Evolutionary conservation across 2,329 filamentous ascomycete species (phyloP).

Genomic region (Rutstroemia sp.): DNA sequence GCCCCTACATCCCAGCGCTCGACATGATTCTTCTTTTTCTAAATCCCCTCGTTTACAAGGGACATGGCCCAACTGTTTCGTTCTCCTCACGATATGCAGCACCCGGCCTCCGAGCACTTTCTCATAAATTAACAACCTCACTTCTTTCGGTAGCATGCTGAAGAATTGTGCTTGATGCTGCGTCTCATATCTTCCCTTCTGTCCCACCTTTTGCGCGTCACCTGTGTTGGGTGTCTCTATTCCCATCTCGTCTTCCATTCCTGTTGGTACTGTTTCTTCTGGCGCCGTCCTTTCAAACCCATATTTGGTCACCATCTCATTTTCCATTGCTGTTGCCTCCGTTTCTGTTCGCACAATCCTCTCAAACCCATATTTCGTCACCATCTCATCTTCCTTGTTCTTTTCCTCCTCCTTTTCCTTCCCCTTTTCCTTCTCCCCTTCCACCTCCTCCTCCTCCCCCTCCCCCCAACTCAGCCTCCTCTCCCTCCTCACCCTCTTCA

Average conservation of each 20-base stretch:
- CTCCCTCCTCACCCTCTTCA: neutral
- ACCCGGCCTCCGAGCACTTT: constrained; percentile 13
- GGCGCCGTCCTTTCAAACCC: neutral
- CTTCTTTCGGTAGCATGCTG: neutral
- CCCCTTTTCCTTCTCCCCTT: neutral
- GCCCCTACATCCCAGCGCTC: constrained; percentile 12
- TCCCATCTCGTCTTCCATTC: neutral
- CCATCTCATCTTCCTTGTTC: neutral
- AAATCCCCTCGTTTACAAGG: constrained; percentile 5
- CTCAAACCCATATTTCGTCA: too few species aligned
- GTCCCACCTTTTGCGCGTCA: neutral
- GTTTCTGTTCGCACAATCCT: neutral
- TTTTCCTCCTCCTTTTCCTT: neutral
- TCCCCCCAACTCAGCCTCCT: neutral
- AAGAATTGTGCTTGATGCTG: neutral
- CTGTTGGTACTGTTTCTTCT: neutral
- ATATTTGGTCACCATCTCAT: neutral
- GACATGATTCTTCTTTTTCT: constrained; percentile 6
- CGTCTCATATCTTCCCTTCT: neutral
- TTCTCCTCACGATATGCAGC: constrained; percentile 16
- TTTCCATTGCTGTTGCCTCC: neutral
- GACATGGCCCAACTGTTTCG: constrained; percentile 11
- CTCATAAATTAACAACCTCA: constrained; percentile 13
- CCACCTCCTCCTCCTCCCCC: neutral
- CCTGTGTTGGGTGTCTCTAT: neutral